Conservation (phyloP, 2,329 filamentous ascomycete species). For the Sporothrix schenckii region DNA sequence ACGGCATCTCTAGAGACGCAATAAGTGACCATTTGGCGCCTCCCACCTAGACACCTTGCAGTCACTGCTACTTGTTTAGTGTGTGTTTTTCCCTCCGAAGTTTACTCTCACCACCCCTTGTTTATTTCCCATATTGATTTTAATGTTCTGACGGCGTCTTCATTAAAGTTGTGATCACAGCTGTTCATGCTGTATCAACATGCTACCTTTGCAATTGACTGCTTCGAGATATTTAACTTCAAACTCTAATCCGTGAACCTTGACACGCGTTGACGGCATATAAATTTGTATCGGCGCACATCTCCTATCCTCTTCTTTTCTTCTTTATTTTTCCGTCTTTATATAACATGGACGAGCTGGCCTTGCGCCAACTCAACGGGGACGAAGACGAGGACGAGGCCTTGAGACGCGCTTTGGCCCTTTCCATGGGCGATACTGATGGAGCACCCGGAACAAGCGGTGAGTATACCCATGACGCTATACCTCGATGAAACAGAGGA, state of each 20-base stretch:
- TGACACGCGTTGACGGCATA: not conserved
- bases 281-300: constrained; percentile 17
- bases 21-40: too few species aligned
- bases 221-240: not conserved
- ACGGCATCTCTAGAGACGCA: not conserved
- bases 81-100: not conserved
- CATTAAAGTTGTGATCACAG: too few species aligned
- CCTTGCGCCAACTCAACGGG: constrained; percentile 41
- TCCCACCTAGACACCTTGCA: not conserved
- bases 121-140: not conserved
- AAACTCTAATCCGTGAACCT: not conserved
- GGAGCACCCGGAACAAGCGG: not conserved
- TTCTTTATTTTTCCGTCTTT: not conserved
- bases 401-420: constrained; percentile 61
- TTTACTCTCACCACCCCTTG: not conserved
- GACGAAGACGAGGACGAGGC: constrained; percentile 60
- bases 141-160: too few species aligned
- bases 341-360: constrained; percentile 38
- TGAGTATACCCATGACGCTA: not conserved
- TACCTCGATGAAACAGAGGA: not conserved
- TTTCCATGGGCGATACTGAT: constrained; percentile 51
- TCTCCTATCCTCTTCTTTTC: not conserved
- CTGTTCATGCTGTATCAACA: too few species aligned
- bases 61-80: not conserved
- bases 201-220: too few species aligned